Percentiles rank a stretch among this genome's conserved stretches.
Evolutionary conservation across 192 early-diverging fungal genomes (phyloP).

Genomic region (Gonapodya sp.): DNA sequence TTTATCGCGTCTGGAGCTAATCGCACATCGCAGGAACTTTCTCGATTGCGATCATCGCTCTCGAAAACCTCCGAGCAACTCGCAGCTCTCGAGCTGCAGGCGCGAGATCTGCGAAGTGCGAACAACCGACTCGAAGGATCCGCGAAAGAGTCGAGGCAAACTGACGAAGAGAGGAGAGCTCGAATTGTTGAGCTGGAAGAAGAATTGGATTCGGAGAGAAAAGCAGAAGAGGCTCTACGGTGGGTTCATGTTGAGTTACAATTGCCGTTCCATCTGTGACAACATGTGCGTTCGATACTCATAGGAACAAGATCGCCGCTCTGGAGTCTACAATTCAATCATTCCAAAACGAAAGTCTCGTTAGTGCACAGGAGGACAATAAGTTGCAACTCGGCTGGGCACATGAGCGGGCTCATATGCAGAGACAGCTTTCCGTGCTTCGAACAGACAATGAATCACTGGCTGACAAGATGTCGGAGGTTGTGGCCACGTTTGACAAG

Average conservation of each 20-base stretch:
- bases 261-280: no score
- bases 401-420: background rate
- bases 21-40: background rate
- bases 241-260: background rate
- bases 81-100: background rate
- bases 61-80: background rate
- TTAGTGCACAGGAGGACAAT: background rate
- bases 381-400: background rate
- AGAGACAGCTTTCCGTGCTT: background rate
- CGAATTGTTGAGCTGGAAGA: background rate
- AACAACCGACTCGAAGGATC: background rate
- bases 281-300: no score
- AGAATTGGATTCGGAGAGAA: background rate
- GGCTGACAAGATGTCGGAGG: background rate
- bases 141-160: background rate
- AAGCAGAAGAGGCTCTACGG: background rate
- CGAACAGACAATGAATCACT: background rate
- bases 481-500: background rate
- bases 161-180: background rate
- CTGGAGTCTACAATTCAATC: background rate
- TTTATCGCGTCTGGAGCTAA: no score
- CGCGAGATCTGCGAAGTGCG: background rate
- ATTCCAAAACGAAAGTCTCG: background rate
- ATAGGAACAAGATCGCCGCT: background rate
- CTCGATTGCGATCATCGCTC: background rate